Conservation (phyloP, 2,329 filamentous ascomycete genomes). For the Verticillium nonalfalfae region DNA sequence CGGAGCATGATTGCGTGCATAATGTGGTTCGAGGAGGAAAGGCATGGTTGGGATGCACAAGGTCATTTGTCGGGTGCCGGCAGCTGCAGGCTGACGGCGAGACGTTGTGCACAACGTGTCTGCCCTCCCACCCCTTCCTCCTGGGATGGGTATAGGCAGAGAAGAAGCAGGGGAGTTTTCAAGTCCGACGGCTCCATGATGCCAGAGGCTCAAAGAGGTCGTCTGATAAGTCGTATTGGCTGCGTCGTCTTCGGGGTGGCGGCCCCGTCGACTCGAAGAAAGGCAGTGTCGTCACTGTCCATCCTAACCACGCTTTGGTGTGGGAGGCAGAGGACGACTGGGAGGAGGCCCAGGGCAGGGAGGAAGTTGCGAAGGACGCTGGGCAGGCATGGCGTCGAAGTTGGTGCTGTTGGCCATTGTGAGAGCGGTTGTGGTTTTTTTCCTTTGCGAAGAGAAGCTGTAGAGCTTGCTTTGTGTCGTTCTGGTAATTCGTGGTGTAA, state of each 20-base stretch:
- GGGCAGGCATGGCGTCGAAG: slow-evolving; percentile 44
- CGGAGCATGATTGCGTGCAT: not conserved
- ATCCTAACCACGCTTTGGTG: slow-evolving; percentile 51
- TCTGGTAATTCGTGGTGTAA: not conserved
- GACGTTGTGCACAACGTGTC: not conserved
- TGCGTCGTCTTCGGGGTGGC: not conserved
- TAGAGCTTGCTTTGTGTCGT: not conserved
- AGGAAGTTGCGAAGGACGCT: slow-evolving; percentile 60
- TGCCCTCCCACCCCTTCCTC: not conserved
- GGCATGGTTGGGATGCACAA: not conserved
- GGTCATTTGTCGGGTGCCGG: not conserved
- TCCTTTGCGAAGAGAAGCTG: no score
- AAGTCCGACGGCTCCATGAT: not conserved
- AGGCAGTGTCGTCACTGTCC: slow-evolving; percentile 4
- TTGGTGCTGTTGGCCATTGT: slow-evolving; percentile 11
- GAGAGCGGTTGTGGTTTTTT: not conserved
- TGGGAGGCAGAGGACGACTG: slow-evolving; percentile 57
- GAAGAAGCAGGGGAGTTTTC: not conserved
- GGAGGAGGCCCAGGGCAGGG: slow-evolving; percentile 62
- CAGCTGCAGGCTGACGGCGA: not conserved
- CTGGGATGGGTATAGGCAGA: not conserved
- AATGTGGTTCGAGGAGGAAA: not conserved
- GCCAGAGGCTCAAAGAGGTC: not conserved
- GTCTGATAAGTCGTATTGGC: not conserved
- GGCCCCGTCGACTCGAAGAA: not conserved